phyloP scores from a whole-genome alignment of 2,329 filamentous ascomycete genomes.

The Neonectria coccinea region DNA sequence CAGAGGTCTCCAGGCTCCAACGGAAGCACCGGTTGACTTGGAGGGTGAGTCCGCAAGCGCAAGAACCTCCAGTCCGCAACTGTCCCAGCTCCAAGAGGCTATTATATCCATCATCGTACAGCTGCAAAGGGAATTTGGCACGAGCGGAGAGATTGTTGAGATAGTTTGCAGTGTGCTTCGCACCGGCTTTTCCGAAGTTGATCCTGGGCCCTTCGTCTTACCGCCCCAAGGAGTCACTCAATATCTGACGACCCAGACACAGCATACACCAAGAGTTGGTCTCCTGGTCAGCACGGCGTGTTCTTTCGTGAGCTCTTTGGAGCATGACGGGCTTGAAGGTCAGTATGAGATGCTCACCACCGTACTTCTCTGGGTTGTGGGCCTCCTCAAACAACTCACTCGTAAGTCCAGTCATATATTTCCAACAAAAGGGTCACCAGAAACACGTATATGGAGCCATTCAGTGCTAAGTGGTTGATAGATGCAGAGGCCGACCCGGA shows the following conservation, averaged over 20 bases:
- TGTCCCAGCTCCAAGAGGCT: slow-evolving; percentile 56
- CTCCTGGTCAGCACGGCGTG: slow-evolving; percentile 78
- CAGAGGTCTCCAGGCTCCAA: slow-evolving; percentile 76
- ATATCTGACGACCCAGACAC: slow-evolving; percentile 70
- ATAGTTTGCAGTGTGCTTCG: slow-evolving; percentile 77
- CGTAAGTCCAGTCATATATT: slow-evolving; percentile 54
- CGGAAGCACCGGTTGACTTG: slow-evolving; percentile 75
- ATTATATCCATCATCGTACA: slow-evolving; percentile 61
- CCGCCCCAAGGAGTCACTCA: slow-evolving; percentile 73
- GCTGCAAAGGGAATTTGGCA: slow-evolving; percentile 65
- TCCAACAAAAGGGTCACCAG: not conserved
- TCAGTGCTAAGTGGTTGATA: slow-evolving; percentile 49
- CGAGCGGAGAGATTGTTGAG: slow-evolving; percentile 76
- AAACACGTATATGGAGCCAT: not conserved
- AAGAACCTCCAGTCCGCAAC: slow-evolving; percentile 30
- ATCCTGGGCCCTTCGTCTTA: slow-evolving; percentile 82
- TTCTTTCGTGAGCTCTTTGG: slow-evolving; percentile 73
- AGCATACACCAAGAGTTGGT: slow-evolving; percentile 74
- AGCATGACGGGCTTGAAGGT: slow-evolving; percentile 56
- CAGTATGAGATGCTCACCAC: slow-evolving; percentile 62
- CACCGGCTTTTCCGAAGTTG: slow-evolving; percentile 79
- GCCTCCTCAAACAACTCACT: slow-evolving; percentile 71
- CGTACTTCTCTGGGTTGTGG: slow-evolving; percentile 71
- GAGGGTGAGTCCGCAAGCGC: slow-evolving; percentile 59
- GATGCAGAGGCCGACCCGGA: slow-evolving; percentile 78